phyloP scores from a whole-genome alignment of 768 basidiomycete genomes.

The Grammothele lineata region DNA sequence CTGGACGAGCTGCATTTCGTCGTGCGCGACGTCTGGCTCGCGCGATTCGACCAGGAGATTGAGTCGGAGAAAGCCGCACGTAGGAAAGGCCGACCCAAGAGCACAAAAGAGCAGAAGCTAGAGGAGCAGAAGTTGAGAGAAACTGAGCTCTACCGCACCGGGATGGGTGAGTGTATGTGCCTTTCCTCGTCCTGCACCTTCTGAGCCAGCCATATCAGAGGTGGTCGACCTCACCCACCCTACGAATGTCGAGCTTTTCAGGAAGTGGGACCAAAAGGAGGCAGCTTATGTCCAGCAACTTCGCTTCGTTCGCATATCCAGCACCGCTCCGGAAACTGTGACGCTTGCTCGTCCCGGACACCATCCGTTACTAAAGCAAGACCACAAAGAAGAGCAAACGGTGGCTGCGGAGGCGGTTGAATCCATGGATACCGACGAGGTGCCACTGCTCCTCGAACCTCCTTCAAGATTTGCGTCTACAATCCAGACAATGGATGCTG shows the following conservation, averaged over 20 bases:
- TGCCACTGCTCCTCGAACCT: conserved; percentile 25
- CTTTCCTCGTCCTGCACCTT: too few relatives aligned
- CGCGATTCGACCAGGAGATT: conserved; percentile 64
- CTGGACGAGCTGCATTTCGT: conserved; percentile 65
- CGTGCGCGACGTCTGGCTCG: conserved; percentile 65
- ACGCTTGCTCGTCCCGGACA: conserved; percentile 60
- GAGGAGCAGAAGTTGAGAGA: conserved; percentile 71
- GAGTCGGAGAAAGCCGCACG: conserved; percentile 56
- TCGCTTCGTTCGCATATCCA: conserved; percentile 73
- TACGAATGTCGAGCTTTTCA: conserved; percentile 66
- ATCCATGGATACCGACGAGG: conserved; percentile 28
- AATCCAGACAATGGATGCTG: conserved; percentile 34
- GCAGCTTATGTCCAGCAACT: conserved; percentile 65
- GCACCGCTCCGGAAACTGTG: conserved; percentile 41
- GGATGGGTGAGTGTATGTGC: conserved; percentile 57
- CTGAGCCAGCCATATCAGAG: conserved; percentile 40
- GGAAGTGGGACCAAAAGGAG: conserved; percentile 76
- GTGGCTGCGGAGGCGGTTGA: background rate
- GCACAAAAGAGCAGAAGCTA: conserved; percentile 56
- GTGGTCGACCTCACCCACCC: conserved; percentile 74
- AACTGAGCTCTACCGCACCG: conserved; percentile 70
- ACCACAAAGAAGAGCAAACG: conserved; percentile 2
- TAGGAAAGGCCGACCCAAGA: conserved; percentile 75
- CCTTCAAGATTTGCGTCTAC: conserved; percentile 34
- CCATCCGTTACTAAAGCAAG: conserved; percentile 36